A percentile compares a stretch with the other conserved stretches of the same genome.
Evolutionary conservation across 805 yeast genomes (phyloP).

Genomic region (Starmerella khaoyaiensis): DNA sequence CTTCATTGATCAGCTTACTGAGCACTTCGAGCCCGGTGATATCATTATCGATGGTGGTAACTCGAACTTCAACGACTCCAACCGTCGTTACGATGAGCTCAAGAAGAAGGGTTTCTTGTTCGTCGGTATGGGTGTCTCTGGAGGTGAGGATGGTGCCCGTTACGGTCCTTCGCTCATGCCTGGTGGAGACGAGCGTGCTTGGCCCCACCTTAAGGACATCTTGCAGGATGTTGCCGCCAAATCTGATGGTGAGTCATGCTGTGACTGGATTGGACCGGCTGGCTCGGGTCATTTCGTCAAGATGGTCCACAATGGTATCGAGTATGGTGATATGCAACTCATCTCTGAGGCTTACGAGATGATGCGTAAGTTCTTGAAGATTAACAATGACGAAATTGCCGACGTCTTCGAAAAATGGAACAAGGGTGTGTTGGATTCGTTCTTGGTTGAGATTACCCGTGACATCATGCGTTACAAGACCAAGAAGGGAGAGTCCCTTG

Average conservation of each 20-base stretch:
- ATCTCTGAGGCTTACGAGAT: conserved; percentile 96
- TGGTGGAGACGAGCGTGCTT: conserved; percentile 95
- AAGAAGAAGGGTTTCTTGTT: conserved; percentile 75
- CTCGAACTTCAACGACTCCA: conserved; percentile 97
- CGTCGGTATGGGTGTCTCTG: conserved; percentile 99
- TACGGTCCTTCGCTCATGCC: conserved; percentile 99
- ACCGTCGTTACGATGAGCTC: conserved; percentile 89
- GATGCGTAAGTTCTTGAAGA: conserved; percentile 85
- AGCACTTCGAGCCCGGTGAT: conserved; percentile 89
- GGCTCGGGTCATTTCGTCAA: conserved; percentile 98
- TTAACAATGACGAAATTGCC: conserved; percentile 82
- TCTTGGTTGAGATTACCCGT: conserved; percentile 91
- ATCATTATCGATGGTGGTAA: conserved; percentile 99
- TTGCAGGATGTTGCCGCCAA: conserved; percentile 95
- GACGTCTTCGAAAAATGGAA: conserved; percentile 89
- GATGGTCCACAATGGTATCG: conserved; percentile 99
- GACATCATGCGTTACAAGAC: conserved; percentile 85
- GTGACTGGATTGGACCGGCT: conserved; percentile 99
- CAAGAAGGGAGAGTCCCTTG: conserved; percentile 79
- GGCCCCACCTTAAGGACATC: conserved; percentile 96
- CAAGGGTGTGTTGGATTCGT: conserved; percentile 93
- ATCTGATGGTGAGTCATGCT: conserved; percentile 97
- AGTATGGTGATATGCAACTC: conserved; percentile 99
- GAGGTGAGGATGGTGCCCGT: conserved; percentile 99
- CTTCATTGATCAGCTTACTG: conserved; percentile 76